Evolutionary conservation across 1,284 basidiomycete genomes (phyloP).

Genomic region (Exobasidium cylindrosporum): DNA sequence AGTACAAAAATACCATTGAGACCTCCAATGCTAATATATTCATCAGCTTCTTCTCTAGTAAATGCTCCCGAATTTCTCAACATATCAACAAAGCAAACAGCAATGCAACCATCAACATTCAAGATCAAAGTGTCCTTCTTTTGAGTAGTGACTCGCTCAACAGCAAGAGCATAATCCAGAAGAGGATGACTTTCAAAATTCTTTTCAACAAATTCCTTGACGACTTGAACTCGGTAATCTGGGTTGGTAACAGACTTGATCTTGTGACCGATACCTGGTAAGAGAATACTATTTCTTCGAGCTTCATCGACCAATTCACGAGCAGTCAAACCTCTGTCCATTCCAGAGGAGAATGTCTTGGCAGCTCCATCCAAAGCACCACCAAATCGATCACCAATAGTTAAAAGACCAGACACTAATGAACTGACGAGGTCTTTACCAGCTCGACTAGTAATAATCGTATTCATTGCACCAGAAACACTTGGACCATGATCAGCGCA

Average conservation of each 20-base stretch:
- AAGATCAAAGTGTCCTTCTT: slow-evolving; percentile 82
- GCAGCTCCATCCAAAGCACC: slow-evolving; percentile 99
- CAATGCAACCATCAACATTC: slow-evolving; percentile 89
- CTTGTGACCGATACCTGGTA: slow-evolving; percentile 99
- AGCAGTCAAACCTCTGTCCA: slow-evolving; percentile 85
- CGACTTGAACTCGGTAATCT: slow-evolving; percentile 79
- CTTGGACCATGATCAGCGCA: slow-evolving; percentile 84
- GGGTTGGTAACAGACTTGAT: slow-evolving; percentile 73
- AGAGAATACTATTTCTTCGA: slow-evolving; percentile 93
- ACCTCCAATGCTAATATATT: slow-evolving; percentile 88
- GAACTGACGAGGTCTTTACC: slow-evolving; percentile 98
- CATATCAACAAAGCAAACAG: slow-evolving; percentile 95
- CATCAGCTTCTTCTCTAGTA: slow-evolving; percentile 90
- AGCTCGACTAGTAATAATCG: slow-evolving; percentile 95
- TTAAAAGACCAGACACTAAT: slow-evolving; percentile 90
- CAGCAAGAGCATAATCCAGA: slow-evolving; percentile 96
- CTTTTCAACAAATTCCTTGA: slow-evolving; percentile 93
- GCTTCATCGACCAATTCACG: slow-evolving; percentile 96
- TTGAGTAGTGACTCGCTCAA: slow-evolving; percentile 93
- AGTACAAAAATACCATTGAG: slow-evolving; percentile 96
- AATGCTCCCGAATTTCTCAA: slow-evolving; percentile 90
- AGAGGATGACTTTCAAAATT: slow-evolving; percentile 76
- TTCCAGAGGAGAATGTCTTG: slow-evolving; percentile 76
- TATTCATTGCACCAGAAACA: slow-evolving; percentile 90
- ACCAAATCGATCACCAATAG: slow-evolving; percentile 96